Conservation (phyloP, 2,329 filamentous ascomycete species). For the Westerdykella ornata region DNA sequence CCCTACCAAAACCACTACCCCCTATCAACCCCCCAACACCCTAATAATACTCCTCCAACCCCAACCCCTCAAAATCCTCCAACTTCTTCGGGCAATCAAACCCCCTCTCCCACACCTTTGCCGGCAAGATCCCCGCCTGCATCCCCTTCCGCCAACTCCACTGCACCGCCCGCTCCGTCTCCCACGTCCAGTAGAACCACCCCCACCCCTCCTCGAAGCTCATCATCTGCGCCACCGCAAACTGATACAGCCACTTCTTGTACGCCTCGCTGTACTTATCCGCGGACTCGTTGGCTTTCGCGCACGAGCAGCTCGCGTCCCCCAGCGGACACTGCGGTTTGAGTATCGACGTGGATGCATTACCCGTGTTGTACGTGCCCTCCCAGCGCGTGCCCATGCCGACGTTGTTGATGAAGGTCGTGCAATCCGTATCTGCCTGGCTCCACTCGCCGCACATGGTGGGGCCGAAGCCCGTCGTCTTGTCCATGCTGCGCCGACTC, state of each 20-base stretch:
- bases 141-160: slow-evolving; percentile 88
- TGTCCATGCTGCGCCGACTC: slow-evolving; percentile 64
- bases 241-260: slow-evolving; percentile 78
- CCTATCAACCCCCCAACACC: neutral
- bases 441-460: slow-evolving; percentile 96
- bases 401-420: slow-evolving; percentile 80
- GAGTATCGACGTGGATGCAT: slow-evolving; percentile 55
- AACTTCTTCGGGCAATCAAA: slow-evolving; percentile 40
- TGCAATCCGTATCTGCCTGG: slow-evolving; percentile 94
- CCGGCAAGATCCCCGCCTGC: slow-evolving; percentile 69
- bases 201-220: slow-evolving; percentile 90
- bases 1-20: too few species aligned
- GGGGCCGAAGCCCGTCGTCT: slow-evolving; percentile 74
- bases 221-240: slow-evolving; percentile 93
- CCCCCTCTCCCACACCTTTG: slow-evolving; percentile 38
- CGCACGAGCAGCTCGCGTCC: slow-evolving; percentile 62
- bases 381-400: slow-evolving; percentile 85
- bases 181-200: slow-evolving; percentile 99
- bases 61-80: slow-evolving; percentile 36
- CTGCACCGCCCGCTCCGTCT: slow-evolving; percentile 76
- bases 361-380: slow-evolving; percentile 70
- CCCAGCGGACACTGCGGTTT: slow-evolving; percentile 66
- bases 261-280: slow-evolving; percentile 63
- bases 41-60: slow-evolving; percentile 43
- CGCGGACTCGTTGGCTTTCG: slow-evolving; percentile 66